A percentile compares a stretch with the other conserved stretches of the same genome.
Evolutionary conservation across 2,329 filamentous ascomycete genomes (phyloP).

Genomic region (Calonectria pseudoreteaudii): DNA sequence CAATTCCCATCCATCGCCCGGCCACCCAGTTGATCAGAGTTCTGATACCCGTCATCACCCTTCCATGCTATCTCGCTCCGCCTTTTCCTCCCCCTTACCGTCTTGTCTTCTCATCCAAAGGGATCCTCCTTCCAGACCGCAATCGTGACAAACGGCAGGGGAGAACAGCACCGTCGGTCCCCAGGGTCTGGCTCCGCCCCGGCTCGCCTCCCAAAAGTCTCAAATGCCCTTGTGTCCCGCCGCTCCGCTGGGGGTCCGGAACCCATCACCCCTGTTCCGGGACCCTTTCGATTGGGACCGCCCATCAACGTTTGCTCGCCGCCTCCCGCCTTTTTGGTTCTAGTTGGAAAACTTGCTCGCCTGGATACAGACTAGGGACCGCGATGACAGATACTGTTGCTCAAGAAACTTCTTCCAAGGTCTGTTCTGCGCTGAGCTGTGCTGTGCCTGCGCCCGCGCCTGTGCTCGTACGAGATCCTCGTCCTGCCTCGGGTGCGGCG

Average conservation of each 20-base stretch:
- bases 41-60: not conserved
- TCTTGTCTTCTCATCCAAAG: conserved; percentile 24
- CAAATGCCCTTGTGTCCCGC: conserved; percentile 22
- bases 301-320: conserved; percentile 21
- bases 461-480: not conserved
- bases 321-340: conserved; percentile 20
- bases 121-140: no score
- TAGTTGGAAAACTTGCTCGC: not conserved
- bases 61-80: not conserved
- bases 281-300: conserved; percentile 12
- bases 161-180: conserved; percentile 28
- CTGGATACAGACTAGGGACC: not conserved
- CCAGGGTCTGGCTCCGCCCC: conserved; percentile 37
- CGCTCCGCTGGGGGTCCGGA: conserved; percentile 22
- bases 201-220: conserved; percentile 33
- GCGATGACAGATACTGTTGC: not conserved
- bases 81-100: conserved; percentile 14
- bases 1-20: conserved; percentile 3
- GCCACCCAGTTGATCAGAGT: not conserved
- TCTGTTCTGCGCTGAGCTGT: not conserved
- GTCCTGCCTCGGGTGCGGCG: conserved; percentile 17
- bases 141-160: conserved; percentile 31
- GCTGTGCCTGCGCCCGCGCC: not conserved
- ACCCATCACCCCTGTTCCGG: conserved; percentile 17
- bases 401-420: not conserved